Evolutionary conservation across 2,329 filamentous ascomycete species (phyloP).

Genomic region (Coniosporium tulheliwenetii): DNA sequence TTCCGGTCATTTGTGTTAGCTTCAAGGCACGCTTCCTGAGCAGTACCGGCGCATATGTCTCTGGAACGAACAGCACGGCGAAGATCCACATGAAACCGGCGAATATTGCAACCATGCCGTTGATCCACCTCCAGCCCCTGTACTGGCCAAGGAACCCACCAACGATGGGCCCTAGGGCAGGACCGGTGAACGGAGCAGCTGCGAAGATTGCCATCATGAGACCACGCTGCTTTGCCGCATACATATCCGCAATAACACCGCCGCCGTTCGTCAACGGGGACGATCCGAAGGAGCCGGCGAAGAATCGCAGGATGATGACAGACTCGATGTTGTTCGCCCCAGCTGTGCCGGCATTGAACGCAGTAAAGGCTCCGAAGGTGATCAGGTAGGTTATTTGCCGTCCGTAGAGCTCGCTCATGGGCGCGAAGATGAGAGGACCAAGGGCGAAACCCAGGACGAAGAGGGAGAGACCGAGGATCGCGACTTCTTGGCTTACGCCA

Average conservation of each 20-base stretch:
- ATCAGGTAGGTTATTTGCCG: slow-evolving; percentile 52
- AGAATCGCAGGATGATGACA: slow-evolving; percentile 45
- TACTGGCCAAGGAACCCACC: slow-evolving; percentile 43
- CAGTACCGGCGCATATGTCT: slow-evolving; percentile 45
- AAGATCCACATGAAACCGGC: slow-evolving; percentile 44
- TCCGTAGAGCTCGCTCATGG: slow-evolving; percentile 53
- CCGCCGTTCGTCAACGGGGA: slow-evolving; percentile 46
- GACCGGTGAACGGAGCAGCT: slow-evolving; percentile 22
- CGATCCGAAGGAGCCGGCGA: slow-evolving; percentile 51
- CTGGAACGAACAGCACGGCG: slow-evolving; percentile 46
- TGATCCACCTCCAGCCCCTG: slow-evolving; percentile 47
- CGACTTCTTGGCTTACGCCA: slow-evolving; percentile 36
- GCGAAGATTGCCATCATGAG: slow-evolving; percentile 42
- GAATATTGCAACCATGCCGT: slow-evolving; percentile 44
- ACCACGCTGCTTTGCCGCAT: slow-evolving; percentile 26
- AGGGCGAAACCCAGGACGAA: slow-evolving; percentile 47
- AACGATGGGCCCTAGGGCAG: slow-evolving; percentile 16
- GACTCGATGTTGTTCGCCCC: slow-evolving; percentile 47
- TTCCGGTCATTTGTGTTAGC: slow-evolving; percentile 35
- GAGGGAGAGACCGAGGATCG: slow-evolving; percentile 42
- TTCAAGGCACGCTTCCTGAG: slow-evolving; percentile 44
- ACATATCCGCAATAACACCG: slow-evolving; percentile 28
- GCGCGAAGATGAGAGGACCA: slow-evolving; percentile 50
- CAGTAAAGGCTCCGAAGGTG: slow-evolving; percentile 53
- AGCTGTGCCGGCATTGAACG: slow-evolving; percentile 49